Evolutionary conservation across 768 basidiomycete species (phyloP).

Genomic region (Suillus fuscotomentosus): DNA sequence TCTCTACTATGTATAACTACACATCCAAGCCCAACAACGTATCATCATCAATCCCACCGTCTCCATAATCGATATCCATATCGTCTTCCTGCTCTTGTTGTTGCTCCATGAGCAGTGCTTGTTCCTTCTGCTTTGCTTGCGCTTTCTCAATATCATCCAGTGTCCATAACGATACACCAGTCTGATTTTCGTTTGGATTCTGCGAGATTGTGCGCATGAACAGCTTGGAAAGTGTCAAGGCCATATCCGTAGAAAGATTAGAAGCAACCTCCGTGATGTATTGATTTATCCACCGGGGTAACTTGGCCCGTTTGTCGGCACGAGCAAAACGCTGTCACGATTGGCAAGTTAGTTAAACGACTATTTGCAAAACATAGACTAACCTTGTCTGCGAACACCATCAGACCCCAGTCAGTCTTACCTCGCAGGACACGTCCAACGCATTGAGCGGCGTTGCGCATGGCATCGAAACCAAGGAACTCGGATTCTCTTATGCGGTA

Average conservation of each 20-base stretch:
- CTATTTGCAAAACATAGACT: slow-evolving; percentile 7
- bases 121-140: slow-evolving; percentile 76
- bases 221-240: slow-evolving; percentile 86
- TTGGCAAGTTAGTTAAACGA: not conserved
- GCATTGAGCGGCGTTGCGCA: slow-evolving; percentile 99
- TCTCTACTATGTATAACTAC: slow-evolving; percentile 8
- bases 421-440: slow-evolving; percentile 96
- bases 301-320: slow-evolving; percentile 90
- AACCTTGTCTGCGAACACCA: slow-evolving; percentile 99
- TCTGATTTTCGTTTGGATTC: slow-evolving; percentile 94
- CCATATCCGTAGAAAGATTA: slow-evolving; percentile 98
- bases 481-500: slow-evolving; percentile 98
- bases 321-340: slow-evolving; percentile 77
- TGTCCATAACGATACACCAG: slow-evolving; percentile 93
- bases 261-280: slow-evolving; percentile 99
- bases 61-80: slow-evolving; percentile 57
- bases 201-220: slow-evolving; percentile 99
- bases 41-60: slow-evolving; percentile 65
- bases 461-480: slow-evolving; percentile 98
- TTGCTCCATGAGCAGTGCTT: slow-evolving; percentile 50
- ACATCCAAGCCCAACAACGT: slow-evolving; percentile 60
- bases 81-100: slow-evolving; percentile 28
- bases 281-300: slow-evolving; percentile 98
- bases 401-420: slow-evolving; percentile 99
- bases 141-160: slow-evolving; percentile 87